phyloP scores from a whole-genome alignment of 495 filamentous ascomycete species.

The Neurospora sp. region DNA sequence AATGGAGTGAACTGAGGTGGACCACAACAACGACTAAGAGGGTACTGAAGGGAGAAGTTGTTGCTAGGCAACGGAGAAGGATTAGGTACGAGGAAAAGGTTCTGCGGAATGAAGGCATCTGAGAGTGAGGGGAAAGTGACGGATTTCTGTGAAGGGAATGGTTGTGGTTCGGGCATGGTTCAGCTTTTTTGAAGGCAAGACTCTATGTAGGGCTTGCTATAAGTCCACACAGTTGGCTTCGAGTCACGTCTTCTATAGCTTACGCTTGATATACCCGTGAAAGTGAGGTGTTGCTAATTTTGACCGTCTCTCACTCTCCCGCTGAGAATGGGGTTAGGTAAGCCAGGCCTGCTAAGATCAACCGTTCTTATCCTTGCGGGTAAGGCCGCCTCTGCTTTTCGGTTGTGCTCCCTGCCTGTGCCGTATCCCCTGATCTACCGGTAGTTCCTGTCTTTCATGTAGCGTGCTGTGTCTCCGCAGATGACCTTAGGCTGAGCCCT shows the following conservation, averaged over 20 bases:
- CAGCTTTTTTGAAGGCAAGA: background rate
- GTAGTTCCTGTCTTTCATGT: background rate
- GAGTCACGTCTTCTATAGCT: background rate
- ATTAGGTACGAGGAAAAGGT: background rate
- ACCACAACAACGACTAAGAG: background rate
- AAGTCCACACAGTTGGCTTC: background rate
- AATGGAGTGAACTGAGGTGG: background rate
- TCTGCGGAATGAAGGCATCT: background rate
- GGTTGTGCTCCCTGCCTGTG: background rate
- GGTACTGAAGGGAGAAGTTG: background rate
- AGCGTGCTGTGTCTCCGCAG: background rate
- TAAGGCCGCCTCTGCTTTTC: too few relatives aligned
- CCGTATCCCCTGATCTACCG: background rate
- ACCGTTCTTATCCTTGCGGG: too few relatives aligned
- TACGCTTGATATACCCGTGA: too few relatives aligned
- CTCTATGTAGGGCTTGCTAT: background rate
- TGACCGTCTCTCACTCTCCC: too few relatives aligned
- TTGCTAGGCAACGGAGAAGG: background rate
- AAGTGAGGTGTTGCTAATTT: too few relatives aligned
- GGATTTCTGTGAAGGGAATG: background rate
- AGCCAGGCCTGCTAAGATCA: too few relatives aligned
- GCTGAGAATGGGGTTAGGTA: too few relatives aligned
- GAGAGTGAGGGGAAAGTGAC: background rate
- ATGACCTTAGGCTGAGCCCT: background rate
- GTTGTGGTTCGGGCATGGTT: background rate